Evolutionary conservation across 179 eudicot genomes (phyloP).

Genomic region (Corrigiola litoralis): DNA sequence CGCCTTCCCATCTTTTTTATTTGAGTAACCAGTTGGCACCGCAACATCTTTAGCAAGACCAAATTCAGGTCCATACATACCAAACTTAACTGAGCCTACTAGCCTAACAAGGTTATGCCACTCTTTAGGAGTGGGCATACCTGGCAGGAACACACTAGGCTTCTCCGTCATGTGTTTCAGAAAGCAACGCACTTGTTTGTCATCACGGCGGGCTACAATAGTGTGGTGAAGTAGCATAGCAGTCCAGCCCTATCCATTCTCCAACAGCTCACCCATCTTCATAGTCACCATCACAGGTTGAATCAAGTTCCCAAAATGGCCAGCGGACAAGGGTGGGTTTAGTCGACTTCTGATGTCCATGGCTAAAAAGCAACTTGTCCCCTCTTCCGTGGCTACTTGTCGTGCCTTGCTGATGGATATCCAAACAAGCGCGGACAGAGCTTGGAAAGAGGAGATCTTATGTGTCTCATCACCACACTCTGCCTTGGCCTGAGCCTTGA

Average conservation of each 20-base stretch:
- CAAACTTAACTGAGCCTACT: constrained; percentile 34
- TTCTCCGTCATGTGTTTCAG: too few relatives aligned
- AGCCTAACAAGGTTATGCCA: too few relatives aligned
- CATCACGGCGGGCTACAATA: neutral
- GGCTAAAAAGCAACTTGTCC: neutral
- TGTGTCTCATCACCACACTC: neutral
- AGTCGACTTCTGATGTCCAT: neutral
- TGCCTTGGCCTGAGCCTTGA: neutral
- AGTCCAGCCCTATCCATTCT: neutral
- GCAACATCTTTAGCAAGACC: constrained; percentile 47
- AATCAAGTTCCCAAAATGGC: neutral
- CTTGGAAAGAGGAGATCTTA: constrained; percentile 11
- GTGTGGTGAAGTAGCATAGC: neutral
- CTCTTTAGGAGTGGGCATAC: too few relatives aligned
- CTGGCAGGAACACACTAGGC: too few relatives aligned
- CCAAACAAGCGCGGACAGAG: neutral
- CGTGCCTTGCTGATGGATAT: neutral
- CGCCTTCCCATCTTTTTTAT: constrained; percentile 34
- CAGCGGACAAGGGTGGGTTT: neutral
- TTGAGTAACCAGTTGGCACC: constrained; percentile 28
- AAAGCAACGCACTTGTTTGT: too few relatives aligned
- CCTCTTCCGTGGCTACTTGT: neutral
- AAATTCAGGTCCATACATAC: constrained; percentile 41
- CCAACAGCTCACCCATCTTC: neutral
- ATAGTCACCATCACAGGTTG: neutral